phyloP scores from a whole-genome alignment of 495 filamentous ascomycete species.

The Cenococcum geophilum region DNA sequence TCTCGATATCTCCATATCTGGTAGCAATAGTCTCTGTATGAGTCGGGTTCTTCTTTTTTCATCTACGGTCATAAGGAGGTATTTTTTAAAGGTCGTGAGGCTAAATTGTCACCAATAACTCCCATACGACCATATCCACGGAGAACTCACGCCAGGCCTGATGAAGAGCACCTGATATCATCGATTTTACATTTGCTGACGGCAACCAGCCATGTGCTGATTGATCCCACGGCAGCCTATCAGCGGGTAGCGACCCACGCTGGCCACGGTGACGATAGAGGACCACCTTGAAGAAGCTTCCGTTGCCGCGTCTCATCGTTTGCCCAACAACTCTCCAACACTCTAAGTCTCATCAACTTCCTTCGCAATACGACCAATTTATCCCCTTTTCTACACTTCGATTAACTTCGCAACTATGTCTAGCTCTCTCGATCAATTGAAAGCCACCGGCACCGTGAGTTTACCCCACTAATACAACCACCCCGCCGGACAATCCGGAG shows the following conservation, averaged over 20 bases:
- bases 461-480: slow-evolving; percentile 33
- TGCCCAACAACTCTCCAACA: neutral
- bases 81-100: too few relatives aligned
- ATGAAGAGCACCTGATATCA: neutral
- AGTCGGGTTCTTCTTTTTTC: too few relatives aligned
- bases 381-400: neutral
- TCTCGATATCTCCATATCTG: too few relatives aligned
- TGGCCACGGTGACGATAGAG: slow-evolving; percentile 5
- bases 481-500: slow-evolving; percentile 21
- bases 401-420: slow-evolving; percentile 51
- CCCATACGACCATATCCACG: slow-evolving; percentile 7
- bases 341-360: slow-evolving; percentile 5
- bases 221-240: slow-evolving; percentile 1
- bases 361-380: neutral
- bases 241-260: neutral
- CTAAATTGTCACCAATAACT: too few relatives aligned
- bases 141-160: neutral
- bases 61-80: too few relatives aligned
- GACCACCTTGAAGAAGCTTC: neutral
- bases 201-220: neutral
- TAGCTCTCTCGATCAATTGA: slow-evolving; percentile 89
- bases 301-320: neutral
- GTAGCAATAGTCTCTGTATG: too few relatives aligned
- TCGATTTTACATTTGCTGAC: slow-evolving; percentile 1
- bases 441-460: slow-evolving; percentile 90